Evolutionary conservation across 768 basidiomycete genomes (phyloP), one percentile per base, ranked within the genome.

Genomic region (Mycena indigotica): DNA sequence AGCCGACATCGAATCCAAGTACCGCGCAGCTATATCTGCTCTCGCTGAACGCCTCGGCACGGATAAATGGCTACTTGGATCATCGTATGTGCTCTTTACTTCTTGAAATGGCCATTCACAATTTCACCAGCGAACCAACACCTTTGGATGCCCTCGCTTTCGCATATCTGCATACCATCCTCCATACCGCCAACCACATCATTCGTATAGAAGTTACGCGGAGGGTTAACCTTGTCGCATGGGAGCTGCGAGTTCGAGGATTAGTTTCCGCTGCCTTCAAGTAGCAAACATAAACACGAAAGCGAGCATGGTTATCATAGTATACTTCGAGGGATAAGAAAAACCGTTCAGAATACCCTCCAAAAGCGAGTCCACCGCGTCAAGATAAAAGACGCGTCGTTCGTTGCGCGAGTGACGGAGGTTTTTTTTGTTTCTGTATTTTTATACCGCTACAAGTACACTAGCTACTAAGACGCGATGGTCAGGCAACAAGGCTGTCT

Each of bases 11-110:
- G 74, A 84, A 50, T 72, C 79, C 16, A 81, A 82, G 63, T 93
- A 89, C 69, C 75, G 77, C 21, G 88, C 91, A 46, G 91, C 91
- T 16, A 84, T 93, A 19, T 68, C 80, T 1, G 81, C 90, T 1
- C 80, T 94, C 28, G 87, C 89, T 0, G 88, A 89, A 60, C 82
- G 91, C 23, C 80, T 94, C 1, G 88, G 85, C 24, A 83, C 81
- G 2, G 87, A 93, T 66, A 83, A 81, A 59, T 94, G 92, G 92
- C 88, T 94, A 72, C 80, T 94, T 2, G 86, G 79, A 32, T 93
- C 90, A 13, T 73, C 71, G 92, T 92, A 67, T 48, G 81, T 65
- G 63, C 59, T 2, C 48, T 6, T 29, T 46, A 10, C 35, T 45
- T 44, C 5, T 53, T 35, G 8, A 45, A 26, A 12, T 21, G n/a